Percentiles rank a stretch among this genome's conserved stretches.
Evolutionary conservation across 2,329 filamentous ascomycete species (phyloP).

Genomic region (Catunica adiposa): DNA sequence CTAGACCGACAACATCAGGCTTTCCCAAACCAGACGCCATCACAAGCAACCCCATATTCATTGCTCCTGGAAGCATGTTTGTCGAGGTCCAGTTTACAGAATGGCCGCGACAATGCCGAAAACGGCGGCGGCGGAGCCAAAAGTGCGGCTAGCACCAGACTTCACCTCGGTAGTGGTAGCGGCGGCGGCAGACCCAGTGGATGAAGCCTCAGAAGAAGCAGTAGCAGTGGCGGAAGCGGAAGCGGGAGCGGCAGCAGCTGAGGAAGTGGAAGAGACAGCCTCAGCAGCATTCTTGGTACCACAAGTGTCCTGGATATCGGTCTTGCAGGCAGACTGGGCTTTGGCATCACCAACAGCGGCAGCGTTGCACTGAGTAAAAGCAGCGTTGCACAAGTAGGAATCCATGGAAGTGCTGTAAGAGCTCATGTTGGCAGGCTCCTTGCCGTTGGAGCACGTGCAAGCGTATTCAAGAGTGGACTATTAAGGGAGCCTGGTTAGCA

Average conservation of each 20-base stretch:
- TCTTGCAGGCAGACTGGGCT: conserved; percentile 32
- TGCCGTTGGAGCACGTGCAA: conserved; percentile 34
- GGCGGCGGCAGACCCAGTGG: conserved; percentile 12
- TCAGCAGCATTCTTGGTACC: conserved; percentile 23
- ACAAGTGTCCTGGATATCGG: conserved; percentile 31
- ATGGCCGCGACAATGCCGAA: conserved; percentile 19
- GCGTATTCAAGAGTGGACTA: conserved; percentile 29
- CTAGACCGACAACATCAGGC: background rate
- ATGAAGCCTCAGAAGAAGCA: conserved; percentile 16
- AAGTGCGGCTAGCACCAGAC: conserved; percentile 14
- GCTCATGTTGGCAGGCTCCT: conserved; percentile 33
- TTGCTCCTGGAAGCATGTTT: background rate
- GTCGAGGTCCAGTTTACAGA: conserved; percentile 4
- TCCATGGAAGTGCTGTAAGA: conserved; percentile 37
- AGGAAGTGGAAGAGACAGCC: conserved; percentile 18
- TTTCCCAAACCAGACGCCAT: background rate
- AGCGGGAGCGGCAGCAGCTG: conserved; percentile 17
- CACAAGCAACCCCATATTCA: too few species aligned
- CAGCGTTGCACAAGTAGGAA: conserved; percentile 34
- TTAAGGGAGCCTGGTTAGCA: background rate
- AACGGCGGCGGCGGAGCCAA: conserved; percentile 24
- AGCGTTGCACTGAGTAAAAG: conserved; percentile 32
- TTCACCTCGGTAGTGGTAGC: conserved; percentile 15
- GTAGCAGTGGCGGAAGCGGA: conserved; percentile 17
- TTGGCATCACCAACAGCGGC: conserved; percentile 25